phyloP scores from a whole-genome alignment of 352 stramenopile genomes.

The Pilasporangium apinafurcum region DNA sequence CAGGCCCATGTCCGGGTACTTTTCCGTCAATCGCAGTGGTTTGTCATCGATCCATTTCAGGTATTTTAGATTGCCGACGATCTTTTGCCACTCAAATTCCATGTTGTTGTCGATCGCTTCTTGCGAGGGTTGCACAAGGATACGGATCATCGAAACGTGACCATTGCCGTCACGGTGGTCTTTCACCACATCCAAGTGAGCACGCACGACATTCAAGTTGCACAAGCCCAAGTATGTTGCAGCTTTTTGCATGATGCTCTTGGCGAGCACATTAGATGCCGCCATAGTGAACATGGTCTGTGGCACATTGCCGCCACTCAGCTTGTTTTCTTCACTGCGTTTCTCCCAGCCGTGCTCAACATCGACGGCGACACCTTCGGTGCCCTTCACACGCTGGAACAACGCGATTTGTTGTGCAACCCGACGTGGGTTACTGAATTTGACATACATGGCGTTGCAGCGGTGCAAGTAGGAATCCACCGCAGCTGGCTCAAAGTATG shows the following conservation, averaged over 20 bases:
- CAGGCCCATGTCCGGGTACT: slow-evolving; percentile 89
- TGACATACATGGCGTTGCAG: slow-evolving; percentile 79
- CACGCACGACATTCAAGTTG: slow-evolving; percentile 92
- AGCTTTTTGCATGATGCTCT: slow-evolving; percentile 75
- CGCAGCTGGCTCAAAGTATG: slow-evolving; percentile 50
- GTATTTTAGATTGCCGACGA: slow-evolving; percentile 85
- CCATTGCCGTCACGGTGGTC: slow-evolving; percentile 71
- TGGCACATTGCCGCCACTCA: slow-evolving; percentile 33
- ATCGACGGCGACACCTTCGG: slow-evolving; percentile 65
- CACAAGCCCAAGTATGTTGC: slow-evolving; percentile 89
- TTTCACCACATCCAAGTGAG: slow-evolving; percentile 93
- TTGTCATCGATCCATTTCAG: slow-evolving; percentile 84
- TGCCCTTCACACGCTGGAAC: slow-evolving; percentile 60
- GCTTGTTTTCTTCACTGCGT: slow-evolving; percentile 78
- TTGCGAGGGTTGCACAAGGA: slow-evolving; percentile 68
- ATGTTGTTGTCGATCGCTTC: slow-evolving; percentile 39
- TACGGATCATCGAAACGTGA: slow-evolving; percentile 75
- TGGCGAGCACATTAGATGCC: slow-evolving; percentile 77
- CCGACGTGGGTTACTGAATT: slow-evolving; percentile 73
- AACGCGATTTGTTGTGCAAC: slow-evolving; percentile 66
- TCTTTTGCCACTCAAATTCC: slow-evolving; percentile 76
- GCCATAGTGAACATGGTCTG: slow-evolving; percentile 86
- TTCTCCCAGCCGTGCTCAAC: slow-evolving; percentile 83
- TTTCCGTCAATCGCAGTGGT: slow-evolving; percentile 66
- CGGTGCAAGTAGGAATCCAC: slow-evolving; percentile 64